phyloP scores from a whole-genome alignment of 139 green algal genomes.

The Tetradesmus obliquus region DNA sequence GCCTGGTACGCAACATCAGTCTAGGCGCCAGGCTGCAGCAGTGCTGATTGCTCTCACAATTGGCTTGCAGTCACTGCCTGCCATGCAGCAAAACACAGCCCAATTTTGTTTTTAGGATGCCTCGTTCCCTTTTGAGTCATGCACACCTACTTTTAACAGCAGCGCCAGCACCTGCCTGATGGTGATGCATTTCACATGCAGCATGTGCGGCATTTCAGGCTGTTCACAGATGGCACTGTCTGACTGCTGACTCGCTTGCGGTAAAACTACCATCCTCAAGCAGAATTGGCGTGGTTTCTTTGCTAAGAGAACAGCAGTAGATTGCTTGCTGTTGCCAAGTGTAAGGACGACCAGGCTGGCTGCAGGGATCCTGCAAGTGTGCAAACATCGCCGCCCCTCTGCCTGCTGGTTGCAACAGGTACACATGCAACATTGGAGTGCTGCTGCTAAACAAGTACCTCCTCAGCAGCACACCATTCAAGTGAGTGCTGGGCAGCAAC shows the following conservation, averaged over 20 bases:
- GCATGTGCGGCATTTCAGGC: neutral
- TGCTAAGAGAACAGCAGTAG: no score
- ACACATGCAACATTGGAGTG: constrained; percentile 92
- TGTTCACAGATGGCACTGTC: neutral
- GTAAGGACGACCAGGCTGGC: neutral
- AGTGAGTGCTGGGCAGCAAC: constrained; percentile 48
- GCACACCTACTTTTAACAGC: neutral
- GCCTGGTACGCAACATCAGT: neutral
- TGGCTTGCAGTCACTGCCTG: neutral
- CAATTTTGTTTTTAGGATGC: neutral
- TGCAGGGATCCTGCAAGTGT: neutral
- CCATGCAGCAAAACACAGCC: neutral
- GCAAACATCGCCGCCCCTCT: neutral
- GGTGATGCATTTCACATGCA: neutral
- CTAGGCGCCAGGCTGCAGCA: constrained; percentile 8
- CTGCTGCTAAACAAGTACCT: constrained; percentile 97
- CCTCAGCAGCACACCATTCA: constrained; percentile 84
- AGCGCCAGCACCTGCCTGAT: neutral
- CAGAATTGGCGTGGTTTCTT: no score
- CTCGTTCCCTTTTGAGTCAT: neutral
- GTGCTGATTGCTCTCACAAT: neutral
- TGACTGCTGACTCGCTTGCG: neutral
- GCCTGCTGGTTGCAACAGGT: constrained; percentile 68
- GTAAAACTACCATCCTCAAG: neutral
- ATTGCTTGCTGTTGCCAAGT: no score